Evolutionary conservation across 148 eudicot species (phyloP).

Genomic region (Pouteria glomerata): DNA sequence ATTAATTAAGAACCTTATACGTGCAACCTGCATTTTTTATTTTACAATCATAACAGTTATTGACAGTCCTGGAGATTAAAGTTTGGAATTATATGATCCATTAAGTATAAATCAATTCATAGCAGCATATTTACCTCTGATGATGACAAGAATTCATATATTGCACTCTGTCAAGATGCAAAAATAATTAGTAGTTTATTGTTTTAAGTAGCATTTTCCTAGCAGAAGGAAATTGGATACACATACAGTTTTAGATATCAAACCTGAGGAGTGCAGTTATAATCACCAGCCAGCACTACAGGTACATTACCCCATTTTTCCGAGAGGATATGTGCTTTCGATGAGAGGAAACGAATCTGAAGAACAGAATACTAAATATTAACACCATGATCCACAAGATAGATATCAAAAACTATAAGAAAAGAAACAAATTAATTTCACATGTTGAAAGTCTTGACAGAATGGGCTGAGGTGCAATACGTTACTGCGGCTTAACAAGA

Average conservation of each 20-base stretch:
- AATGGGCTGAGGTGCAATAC: neutral
- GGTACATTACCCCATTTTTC: constrained; percentile 43
- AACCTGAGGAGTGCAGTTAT: constrained; percentile 45
- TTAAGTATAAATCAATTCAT: neutral
- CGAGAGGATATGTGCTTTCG: constrained; percentile 33
- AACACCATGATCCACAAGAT: neutral
- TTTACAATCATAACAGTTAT: neutral
- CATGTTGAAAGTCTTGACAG: neutral
- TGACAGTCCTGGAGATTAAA: neutral
- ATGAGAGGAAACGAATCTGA: constrained; percentile 31
- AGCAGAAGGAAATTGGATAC: neutral
- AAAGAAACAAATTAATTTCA: neutral
- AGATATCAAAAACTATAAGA: neutral
- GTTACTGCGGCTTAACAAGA: neutral
- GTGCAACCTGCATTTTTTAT: neutral
- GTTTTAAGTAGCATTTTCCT: neutral
- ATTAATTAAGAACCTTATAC: neutral
- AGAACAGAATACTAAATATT: neutral
- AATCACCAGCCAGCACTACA: constrained; percentile 40
- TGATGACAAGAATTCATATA: constrained; percentile 25
- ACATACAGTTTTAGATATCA: constrained; percentile 3
- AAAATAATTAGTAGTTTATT: neutral
- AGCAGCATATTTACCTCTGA: constrained; percentile 16
- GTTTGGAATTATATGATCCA: neutral
- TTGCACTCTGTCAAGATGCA: constrained; percentile 25